Evolutionary conservation across 1,284 basidiomycete species (phyloP), one percentile per base, ranked within the genome.

Genomic region (Ceratobasidium sp.): DNA sequence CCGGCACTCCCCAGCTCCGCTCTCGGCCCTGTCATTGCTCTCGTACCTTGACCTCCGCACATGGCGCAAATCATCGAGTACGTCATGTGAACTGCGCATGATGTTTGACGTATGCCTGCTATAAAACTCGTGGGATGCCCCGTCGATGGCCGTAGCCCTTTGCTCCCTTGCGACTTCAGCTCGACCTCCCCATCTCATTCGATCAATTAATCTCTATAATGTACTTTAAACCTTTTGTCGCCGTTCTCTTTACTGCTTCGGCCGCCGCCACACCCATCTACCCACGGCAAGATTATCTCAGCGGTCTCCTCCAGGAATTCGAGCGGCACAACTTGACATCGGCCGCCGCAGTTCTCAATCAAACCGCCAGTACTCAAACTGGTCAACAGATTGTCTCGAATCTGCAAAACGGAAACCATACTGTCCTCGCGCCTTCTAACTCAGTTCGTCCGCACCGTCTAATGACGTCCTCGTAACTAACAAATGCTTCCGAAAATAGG

Each of bases 361-460:
- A 80, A 27, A 81, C 83, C 74, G 82, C 54, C 66, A 81, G 81
- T 78, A 83, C 82, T 48, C 79, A 83, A 27, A 81, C 82, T 30
- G 84, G 84, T 27, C 77, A 78, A 38, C 81, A 82, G 8, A 77
- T 84, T 27, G 80, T 84, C 44, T 78, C 60, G 18, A 59, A 77
- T 4, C 79, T 85, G 10, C 78, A 79, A 0, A 59, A 70, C 16
- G 82, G 82, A 16, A 84, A 85, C 81, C 83, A 85, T 50, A 85
- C 85, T 27, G 82, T 86, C 66, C 82, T 86, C 50, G 86, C 85
- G 12, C 85, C 85, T 12, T 81, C 70, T 80, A 84, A 86, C 80
- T 80, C 80, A n/a, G 85, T 84, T 8, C 82, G 85, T 79, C 52
- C 78, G 18, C 76, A 69, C 18, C 82, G 83, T 41, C 77, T 80